Evolutionary conservation across 768 basidiomycete genomes (phyloP).

Genomic region (Hydnum rufescens): DNA sequence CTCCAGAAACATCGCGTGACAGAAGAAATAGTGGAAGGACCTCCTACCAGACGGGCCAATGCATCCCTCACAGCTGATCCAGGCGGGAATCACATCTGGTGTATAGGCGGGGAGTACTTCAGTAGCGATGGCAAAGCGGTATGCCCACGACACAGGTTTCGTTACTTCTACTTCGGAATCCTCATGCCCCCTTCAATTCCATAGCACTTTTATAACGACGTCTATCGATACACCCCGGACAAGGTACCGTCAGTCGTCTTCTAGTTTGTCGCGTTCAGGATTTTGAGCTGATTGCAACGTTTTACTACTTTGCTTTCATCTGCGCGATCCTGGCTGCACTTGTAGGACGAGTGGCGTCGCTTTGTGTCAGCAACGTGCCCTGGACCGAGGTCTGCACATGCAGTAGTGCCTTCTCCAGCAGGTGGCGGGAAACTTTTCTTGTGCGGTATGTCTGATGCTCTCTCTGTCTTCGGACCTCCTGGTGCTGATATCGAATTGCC

Average conservation of each 20-base stretch:
- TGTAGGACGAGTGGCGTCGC: constrained; percentile 74
- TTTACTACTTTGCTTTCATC: neutral
- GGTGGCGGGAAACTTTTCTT: constrained; percentile 77
- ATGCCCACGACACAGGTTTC: too few relatives aligned
- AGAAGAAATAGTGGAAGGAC: constrained; percentile 66
- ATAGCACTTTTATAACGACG: constrained; percentile 74
- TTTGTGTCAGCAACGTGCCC: constrained; percentile 73
- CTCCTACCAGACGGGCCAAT: constrained; percentile 66
- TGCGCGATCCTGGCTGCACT: too few relatives aligned
- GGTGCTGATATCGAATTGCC: constrained; percentile 3
- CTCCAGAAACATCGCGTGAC: constrained; percentile 40
- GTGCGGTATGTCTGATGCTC: constrained; percentile 32
- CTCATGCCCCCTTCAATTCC: too few relatives aligned
- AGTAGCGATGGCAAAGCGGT: constrained; percentile 70
- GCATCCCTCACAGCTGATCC: constrained; percentile 69
- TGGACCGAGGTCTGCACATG: constrained; percentile 75
- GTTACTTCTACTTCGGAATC: neutral
- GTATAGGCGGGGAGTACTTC: constrained; percentile 73
- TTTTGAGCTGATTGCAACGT: neutral
- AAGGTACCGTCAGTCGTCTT: too few relatives aligned
- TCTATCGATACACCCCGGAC: constrained; percentile 70
- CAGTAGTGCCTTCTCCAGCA: constrained; percentile 47
- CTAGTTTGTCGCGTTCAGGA: too few relatives aligned
- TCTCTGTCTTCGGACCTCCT: neutral
- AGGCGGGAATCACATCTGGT: constrained; percentile 63